Conservation (phyloP, 1,139 yeast species). For the Yamadazyma dushanensis region DNA sequence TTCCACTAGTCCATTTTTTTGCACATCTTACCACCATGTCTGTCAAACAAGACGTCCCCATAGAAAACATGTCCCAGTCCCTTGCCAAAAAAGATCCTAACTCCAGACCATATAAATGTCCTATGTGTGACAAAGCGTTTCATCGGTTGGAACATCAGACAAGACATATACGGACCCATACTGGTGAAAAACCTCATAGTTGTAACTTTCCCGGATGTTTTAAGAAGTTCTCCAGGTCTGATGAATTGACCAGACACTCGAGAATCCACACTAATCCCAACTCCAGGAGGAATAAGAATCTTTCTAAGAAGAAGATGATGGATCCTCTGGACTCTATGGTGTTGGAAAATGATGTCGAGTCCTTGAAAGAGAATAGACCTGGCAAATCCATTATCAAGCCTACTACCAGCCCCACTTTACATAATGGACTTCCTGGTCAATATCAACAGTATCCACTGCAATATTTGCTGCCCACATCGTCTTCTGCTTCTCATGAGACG, state of each 20-base stretch:
- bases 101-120: slow-evolving; percentile 81
- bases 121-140: slow-evolving; percentile 88
- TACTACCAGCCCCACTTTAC: slow-evolving; percentile 2
- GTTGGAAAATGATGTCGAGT: not conserved
- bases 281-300: slow-evolving; percentile 56
- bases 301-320: slow-evolving; percentile 13
- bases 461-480: slow-evolving; percentile 1
- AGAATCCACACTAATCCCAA: slow-evolving; percentile 84
- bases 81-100: slow-evolving; percentile 23
- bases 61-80: not conserved
- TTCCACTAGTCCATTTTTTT: not conserved
- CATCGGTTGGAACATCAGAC: slow-evolving; percentile 93
- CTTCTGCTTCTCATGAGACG: not conserved
- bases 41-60: slow-evolving; percentile 3
- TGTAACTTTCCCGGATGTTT: slow-evolving; percentile 87
- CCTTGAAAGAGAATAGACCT: not conserved
- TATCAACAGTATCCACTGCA: not conserved
- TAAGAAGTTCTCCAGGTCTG: slow-evolving; percentile 83
- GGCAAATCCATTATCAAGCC: slow-evolving; percentile 1
- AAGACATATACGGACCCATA: slow-evolving; percentile 90
- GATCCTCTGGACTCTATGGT: slow-evolving; percentile 1
- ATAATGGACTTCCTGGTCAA: not conserved
- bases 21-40: slow-evolving; percentile 4
- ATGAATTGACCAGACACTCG: slow-evolving; percentile 86
- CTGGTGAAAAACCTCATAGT: slow-evolving; percentile 92